Evolutionary conservation across 495 filamentous ascomycete species (phyloP).

Genomic region (Tuber brumale): DNA sequence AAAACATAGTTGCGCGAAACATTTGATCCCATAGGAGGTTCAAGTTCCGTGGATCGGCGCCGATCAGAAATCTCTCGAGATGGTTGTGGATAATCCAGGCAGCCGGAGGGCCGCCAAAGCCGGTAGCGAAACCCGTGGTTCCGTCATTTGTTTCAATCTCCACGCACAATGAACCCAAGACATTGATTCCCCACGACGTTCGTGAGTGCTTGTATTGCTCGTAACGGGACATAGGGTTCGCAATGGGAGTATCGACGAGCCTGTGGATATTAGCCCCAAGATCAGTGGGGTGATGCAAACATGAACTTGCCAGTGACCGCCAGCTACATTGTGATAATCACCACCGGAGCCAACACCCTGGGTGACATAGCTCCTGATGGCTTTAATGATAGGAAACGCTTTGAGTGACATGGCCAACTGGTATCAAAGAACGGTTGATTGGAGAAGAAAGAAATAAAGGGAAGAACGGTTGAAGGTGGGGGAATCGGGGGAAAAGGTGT

Average conservation of each 20-base stretch:
- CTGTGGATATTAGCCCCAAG: constrained; percentile 38
- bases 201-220: constrained; percentile 77
- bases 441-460: not conserved
- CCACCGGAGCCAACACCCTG: constrained; percentile 78
- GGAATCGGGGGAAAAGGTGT: too few species aligned
- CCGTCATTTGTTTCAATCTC: constrained; percentile 84
- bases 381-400: constrained; percentile 66
- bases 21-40: constrained; percentile 90
- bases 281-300: not conserved
- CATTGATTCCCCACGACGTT: constrained; percentile 93
- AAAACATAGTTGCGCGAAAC: constrained; percentile 93
- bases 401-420: constrained; percentile 26
- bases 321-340: constrained; percentile 92
- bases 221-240: constrained; percentile 83
- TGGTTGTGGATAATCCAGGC: constrained; percentile 90
- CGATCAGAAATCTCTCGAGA: constrained; percentile 83
- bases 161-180: constrained; percentile 87
- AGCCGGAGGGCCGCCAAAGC: constrained; percentile 83
- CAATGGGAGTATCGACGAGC: constrained; percentile 84
- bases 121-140: constrained; percentile 84
- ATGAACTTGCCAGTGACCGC: constrained; percentile 65
- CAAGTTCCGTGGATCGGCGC: constrained; percentile 78
- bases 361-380: constrained; percentile 71
- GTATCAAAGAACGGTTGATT: not conserved
- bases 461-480: too few species aligned